Base-by-base conservation (phyloP, 2,329 filamentous ascomycete species). In the Neofusicoccum laricinum region DNA sequence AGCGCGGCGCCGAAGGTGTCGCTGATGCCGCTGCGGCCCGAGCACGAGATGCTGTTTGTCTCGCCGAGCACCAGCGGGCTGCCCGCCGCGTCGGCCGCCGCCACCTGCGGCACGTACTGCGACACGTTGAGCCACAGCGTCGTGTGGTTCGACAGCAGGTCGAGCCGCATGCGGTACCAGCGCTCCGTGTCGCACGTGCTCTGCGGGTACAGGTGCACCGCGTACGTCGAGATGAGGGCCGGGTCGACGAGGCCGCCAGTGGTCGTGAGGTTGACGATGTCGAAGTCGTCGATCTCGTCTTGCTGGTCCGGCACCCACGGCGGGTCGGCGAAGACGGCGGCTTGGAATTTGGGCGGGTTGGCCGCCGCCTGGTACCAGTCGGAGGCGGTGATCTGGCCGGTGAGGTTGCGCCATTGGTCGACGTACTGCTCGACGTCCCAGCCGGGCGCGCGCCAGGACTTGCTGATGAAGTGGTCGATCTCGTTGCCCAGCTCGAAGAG, bases 1-100 rank as follows among this genome's bases (percentile, higher is more conserved):
- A 84, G 75, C 1, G 76, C 81, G 3, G 81, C 81, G 11, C 82
- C 82, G 64, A 81, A 84, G 0, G 80, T 82, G 0, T 80, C 80
- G 61, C 76, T 78, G 34, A 79, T 77, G 4, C 76, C 77, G 36
- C 73, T 71, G 38, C 67, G 67, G 38, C 62, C 62, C 2, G 49
- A 48, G 62, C 68, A 71, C 7, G 67, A 68, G 46, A 70, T 67
- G 14, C 76, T 78, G 70, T 70, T 71, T 19, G 68, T 73, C 63
- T 72, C 71, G 19, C 71, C 71, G 32, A 74, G 69, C 6, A 69
- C 66, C 46, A 71, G 71, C 19, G 53, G 45, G 15, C 25, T 48
- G 1, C 62, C 63, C 12, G 64, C 63, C 7, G 61, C 57, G 43
- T 65, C 63, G 7, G 65, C 66, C 4, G 66, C 64, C 2, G 65